These are phyloP conservation scores for Diphasiastrum complanatum DNA, from an alignment of 83 land plant genomes.

Conservation along the genomic window DNA sequence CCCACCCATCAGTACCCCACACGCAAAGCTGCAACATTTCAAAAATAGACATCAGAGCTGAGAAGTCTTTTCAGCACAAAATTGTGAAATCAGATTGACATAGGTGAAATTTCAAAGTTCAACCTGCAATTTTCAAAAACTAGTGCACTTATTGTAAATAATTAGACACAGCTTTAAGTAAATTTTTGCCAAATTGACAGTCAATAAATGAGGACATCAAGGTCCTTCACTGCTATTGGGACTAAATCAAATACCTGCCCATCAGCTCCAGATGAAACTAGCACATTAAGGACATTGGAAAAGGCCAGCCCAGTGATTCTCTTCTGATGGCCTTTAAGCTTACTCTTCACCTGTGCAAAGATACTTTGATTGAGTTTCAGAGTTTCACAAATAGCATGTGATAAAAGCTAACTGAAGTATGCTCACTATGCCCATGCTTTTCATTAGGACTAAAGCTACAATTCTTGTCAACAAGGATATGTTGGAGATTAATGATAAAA, in stretches of 20 bases:
- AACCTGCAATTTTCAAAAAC: no score
- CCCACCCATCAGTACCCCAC: conserved; percentile 76
- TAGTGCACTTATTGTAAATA: no score
- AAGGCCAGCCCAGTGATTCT: conserved; percentile 64
- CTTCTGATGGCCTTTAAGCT: conserved; percentile 60
- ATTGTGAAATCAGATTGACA: no score
- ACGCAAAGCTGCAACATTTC: conserved; percentile 41
- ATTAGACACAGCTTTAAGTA: neutral
- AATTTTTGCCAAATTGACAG: neutral
- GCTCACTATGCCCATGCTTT: no score
- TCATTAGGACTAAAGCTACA: no score
- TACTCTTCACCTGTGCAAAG: conserved; percentile 49
- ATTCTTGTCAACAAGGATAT: no score
- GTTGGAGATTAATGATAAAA: no score
- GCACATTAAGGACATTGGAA: conserved; percentile 47
- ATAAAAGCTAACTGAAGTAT: no score
- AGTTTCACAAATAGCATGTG: neutral
- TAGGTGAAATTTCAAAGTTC: no score
- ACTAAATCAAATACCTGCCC: conserved; percentile 41
- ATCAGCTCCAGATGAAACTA: conserved; percentile 74
- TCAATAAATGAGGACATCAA: neutral
- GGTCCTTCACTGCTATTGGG: neutral
- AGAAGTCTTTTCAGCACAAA: no score
- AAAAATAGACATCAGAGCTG: no score
- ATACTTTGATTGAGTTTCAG: conserved; percentile 17